Percentiles rank a stretch among this genome's conserved stretches.
phyloP scores from a whole-genome alignment of 208 protist species.

The Acanthamoeba rhysodes region DNA sequence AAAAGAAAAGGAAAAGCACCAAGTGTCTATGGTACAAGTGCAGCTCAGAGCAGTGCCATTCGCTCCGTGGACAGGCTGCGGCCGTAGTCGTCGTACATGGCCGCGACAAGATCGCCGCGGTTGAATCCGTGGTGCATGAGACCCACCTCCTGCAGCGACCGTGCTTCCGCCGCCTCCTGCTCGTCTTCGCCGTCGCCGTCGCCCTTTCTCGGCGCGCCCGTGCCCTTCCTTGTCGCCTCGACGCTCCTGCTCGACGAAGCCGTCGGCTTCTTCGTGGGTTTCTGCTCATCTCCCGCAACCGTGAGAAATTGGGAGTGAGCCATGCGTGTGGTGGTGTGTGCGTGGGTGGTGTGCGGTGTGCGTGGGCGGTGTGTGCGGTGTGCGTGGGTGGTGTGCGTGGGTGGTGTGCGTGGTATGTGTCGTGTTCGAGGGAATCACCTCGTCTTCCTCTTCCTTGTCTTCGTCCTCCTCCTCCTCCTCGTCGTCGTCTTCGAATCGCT shows the following conservation, averaged over 20 bases:
- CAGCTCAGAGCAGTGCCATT: background rate
- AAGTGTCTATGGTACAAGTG: too few relatives aligned
- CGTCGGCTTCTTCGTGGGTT: background rate
- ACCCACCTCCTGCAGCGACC: background rate
- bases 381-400: too few relatives aligned
- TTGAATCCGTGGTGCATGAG: background rate
- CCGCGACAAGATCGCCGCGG: background rate
- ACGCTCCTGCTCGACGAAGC: background rate
- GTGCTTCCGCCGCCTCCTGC: background rate
- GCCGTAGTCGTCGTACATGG: background rate
- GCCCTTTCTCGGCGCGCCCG: background rate
- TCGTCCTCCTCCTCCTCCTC: background rate
- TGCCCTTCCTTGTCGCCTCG: background rate
- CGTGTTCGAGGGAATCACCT: background rate
- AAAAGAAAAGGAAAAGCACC: too few relatives aligned
- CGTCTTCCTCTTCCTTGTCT: background rate
- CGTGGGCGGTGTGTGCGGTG: too few relatives aligned
- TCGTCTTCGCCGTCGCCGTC: background rate
- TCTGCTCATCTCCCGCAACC: background rate
- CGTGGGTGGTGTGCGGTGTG: too few relatives aligned
- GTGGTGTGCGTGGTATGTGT: background rate
- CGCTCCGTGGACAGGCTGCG: background rate
- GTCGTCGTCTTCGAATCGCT: background rate
- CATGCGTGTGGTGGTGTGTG: too few relatives aligned
- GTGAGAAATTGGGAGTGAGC: too few relatives aligned